A percentile compares a stretch with the other conserved stretches of the same genome.
Evolutionary conservation across 352 stramenopile species (phyloP).

Genomic region (Phytophthora aleatoria): DNA sequence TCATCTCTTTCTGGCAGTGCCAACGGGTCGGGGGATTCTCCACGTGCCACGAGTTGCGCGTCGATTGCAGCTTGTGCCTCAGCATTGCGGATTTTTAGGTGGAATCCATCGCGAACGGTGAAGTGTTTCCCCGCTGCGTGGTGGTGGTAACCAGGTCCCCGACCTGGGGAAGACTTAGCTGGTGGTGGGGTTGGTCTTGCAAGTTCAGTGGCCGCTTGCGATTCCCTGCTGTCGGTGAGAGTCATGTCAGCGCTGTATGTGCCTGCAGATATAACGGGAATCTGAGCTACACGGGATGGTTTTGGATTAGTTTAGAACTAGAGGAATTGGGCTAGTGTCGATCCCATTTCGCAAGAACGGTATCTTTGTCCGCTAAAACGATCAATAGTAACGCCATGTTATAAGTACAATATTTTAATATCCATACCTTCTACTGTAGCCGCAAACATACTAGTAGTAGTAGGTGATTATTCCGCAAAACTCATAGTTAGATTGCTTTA

Average conservation of each 20-base stretch:
- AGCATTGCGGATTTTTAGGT: constrained; percentile 64
- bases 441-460: no score
- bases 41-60: constrained; percentile 27
- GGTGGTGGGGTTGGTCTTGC: neutral
- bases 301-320: no score
- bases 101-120: constrained; percentile 72
- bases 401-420: no score
- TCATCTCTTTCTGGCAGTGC: constrained; percentile 3
- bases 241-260: constrained; percentile 6
- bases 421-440: no score
- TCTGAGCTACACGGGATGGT: no score
- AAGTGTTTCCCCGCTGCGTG: constrained; percentile 46
- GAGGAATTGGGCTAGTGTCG: no score
- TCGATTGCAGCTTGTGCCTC: constrained; percentile 51
- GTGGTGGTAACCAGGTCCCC: neutral
- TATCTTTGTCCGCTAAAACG: no score
- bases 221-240: neutral
- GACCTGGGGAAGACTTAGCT: neutral
- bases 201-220: neutral
- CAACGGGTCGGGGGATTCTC: constrained; percentile 2
- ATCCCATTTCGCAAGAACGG: no score
- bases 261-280: no score
- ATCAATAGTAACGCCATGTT: no score
- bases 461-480: no score
- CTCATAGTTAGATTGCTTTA: no score